A percentile compares a stretch with the other conserved stretches of the same genome.
Conservation (phyloP, 139 green algal genomes). For the Zygnema circumcarinatum region DNA sequence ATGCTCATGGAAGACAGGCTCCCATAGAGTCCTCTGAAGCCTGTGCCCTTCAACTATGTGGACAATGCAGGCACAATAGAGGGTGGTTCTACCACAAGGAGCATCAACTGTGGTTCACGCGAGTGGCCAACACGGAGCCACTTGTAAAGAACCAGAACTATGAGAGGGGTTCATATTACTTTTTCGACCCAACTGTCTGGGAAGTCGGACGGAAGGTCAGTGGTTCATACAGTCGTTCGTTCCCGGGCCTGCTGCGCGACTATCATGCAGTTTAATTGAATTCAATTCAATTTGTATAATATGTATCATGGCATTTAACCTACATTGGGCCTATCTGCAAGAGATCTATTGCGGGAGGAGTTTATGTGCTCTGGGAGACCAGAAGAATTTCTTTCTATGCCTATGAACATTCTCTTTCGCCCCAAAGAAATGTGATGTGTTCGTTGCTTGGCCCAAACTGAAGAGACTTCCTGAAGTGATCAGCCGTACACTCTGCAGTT, state of each 20-base stretch:
- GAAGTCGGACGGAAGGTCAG: conserved; percentile 76
- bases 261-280: conserved; percentile 18
- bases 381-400: too few species aligned
- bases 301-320: neutral
- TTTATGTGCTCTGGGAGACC: too few species aligned
- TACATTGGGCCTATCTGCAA: conserved; percentile 21
- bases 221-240: too few species aligned
- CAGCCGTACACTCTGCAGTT: too few species aligned
- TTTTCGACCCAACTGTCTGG: conserved; percentile 92
- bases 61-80: conserved; percentile 66
- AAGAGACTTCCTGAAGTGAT: too few species aligned
- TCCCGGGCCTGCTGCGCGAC: neutral
- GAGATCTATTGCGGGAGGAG: neutral
- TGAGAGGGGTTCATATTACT: conserved; percentile 89
- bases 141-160: conserved; percentile 79
- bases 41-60: too few species aligned
- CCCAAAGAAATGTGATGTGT: too few species aligned
- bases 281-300: neutral
- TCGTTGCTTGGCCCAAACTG: too few species aligned
- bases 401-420: too few species aligned
- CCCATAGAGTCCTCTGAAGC: too few species aligned
- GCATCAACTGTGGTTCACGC: conserved; percentile 85
- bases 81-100: conserved; percentile 90
- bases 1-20: too few species aligned
- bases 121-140: conserved; percentile 78